Conservation (phyloP, 495 filamentous ascomycete genomes). For the Annulohypoxylon moriforme region DNA sequence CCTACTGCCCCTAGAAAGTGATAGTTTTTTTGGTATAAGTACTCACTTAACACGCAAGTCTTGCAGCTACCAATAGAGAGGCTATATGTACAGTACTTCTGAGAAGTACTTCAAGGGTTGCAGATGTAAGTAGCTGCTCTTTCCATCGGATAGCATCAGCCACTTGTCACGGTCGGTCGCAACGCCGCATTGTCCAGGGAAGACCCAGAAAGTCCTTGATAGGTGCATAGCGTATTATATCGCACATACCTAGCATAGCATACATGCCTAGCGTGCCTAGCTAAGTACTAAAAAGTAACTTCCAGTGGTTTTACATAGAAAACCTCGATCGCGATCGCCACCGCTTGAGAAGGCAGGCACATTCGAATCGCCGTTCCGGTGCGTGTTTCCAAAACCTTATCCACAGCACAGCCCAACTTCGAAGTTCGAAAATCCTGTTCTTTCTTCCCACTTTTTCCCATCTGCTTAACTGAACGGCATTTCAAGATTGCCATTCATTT, state of each 20-base stretch:
- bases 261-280: constrained; percentile 5
- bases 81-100: constrained; percentile 9
- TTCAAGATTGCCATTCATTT: constrained; percentile 39
- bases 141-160: constrained; percentile 4
- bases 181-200: constrained; percentile 16
- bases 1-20: not conserved
- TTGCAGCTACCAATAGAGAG: not conserved
- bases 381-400: constrained; percentile 43
- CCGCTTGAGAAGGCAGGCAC: constrained; percentile 24
- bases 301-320: not conserved
- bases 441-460: constrained; percentile 41
- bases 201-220: not conserved
- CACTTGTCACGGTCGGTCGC: constrained; percentile 24
- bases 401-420: constrained; percentile 43
- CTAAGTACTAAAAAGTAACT: constrained; percentile 3
- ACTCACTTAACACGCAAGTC: not conserved
- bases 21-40: not conserved
- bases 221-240: constrained; percentile 9
- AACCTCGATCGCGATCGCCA: constrained; percentile 47
- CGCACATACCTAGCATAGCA: not conserved
- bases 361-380: constrained; percentile 39
- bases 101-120: not conserved
- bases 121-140: not conserved
- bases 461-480: constrained; percentile 37
- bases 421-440: constrained; percentile 43